phyloP scores from a whole-genome alignment of 306 rosid species.

The Cicer chorassanicum region DNA sequence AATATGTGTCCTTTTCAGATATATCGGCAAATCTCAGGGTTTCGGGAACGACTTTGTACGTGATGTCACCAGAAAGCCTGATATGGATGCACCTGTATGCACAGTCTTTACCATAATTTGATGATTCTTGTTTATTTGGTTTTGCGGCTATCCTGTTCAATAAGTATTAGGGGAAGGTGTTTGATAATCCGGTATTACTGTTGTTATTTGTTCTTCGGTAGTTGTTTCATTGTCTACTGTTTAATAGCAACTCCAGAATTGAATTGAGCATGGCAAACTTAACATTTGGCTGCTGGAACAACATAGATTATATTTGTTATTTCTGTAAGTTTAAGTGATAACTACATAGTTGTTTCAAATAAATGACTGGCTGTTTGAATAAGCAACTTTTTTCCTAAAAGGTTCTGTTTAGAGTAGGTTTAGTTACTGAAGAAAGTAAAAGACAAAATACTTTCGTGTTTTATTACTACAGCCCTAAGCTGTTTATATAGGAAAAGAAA shows the following conservation, averaged over 20 bases:
- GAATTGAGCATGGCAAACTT: conserved; percentile 25
- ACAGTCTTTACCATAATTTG: conserved; percentile 5
- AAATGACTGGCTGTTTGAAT: conserved; percentile 13
- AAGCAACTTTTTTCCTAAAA: not conserved
- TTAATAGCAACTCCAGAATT: conserved; percentile 12
- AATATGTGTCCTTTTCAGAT: conserved; percentile 46
- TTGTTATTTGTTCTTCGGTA: not conserved
- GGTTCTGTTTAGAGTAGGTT: conserved; percentile 21
- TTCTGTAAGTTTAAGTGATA: conserved; percentile 13
- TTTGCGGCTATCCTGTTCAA: conserved; percentile 11
- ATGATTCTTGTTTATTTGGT: conserved; percentile 21
- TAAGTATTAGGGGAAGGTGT: conserved; percentile 16
- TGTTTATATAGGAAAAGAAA: no score
- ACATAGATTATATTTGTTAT: not conserved
- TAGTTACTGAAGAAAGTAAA: no score
- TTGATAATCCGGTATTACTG: not conserved
- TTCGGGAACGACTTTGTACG: conserved; percentile 64
- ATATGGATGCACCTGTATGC: conserved; percentile 57
- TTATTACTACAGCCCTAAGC: no score
- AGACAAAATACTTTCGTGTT: no score
- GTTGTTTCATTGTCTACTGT: not conserved
- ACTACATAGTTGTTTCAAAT: conserved; percentile 19
- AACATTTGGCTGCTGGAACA: conserved; percentile 18
- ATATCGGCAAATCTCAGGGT: conserved; percentile 54
- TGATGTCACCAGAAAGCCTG: conserved; percentile 57